phyloP scores from a whole-genome alignment of 768 basidiomycete species.

The Leccinum disarticulatum region DNA sequence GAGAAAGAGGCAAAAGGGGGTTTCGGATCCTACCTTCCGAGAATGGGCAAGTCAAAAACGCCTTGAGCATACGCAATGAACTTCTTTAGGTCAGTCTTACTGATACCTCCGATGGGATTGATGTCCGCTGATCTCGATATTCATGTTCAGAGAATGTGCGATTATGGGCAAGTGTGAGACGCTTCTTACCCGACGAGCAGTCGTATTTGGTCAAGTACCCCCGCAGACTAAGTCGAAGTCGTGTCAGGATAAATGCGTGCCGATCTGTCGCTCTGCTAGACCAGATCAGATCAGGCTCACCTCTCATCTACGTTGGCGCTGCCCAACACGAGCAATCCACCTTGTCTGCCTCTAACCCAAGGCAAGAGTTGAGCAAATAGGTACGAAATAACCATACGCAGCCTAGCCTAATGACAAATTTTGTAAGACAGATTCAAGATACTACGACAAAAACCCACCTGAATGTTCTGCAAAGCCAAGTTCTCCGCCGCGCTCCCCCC shows the following conservation, averaged over 20 bases:
- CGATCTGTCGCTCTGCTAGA: background rate
- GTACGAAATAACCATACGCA: conserved; percentile 94
- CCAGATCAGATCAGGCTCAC: conserved; percentile 35
- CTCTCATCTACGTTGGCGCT: conserved; percentile 99
- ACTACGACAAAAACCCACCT: conserved; percentile 42
- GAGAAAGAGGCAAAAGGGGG: background rate
- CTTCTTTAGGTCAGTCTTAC: conserved; percentile 94
- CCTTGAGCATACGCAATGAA: conserved; percentile 85
- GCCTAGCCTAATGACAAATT: conserved; percentile 59
- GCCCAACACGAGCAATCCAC: conserved; percentile 92
- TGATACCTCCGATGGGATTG: conserved; percentile 97
- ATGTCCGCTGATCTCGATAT: conserved; percentile 68
- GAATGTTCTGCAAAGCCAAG: conserved; percentile 95
- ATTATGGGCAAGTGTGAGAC: background rate
- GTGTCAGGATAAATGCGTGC: background rate
- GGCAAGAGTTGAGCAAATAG: conserved; percentile 94
- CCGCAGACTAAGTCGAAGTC: conserved; percentile 58
- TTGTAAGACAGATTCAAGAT: background rate
- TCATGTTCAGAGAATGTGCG: background rate
- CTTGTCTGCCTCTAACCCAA: conserved; percentile 81
- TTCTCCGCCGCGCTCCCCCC: conserved; percentile 90
- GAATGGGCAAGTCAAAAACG: conserved; percentile 81
- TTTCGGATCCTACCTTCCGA: conserved; percentile 55
- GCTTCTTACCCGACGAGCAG: conserved; percentile 73
- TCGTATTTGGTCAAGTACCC: conserved; percentile 99